These are phyloP conservation scores for Rhizopogon rudus DNA, from an alignment of 768 basidiomycete genomes.

Conservation along the genomic window DNA sequence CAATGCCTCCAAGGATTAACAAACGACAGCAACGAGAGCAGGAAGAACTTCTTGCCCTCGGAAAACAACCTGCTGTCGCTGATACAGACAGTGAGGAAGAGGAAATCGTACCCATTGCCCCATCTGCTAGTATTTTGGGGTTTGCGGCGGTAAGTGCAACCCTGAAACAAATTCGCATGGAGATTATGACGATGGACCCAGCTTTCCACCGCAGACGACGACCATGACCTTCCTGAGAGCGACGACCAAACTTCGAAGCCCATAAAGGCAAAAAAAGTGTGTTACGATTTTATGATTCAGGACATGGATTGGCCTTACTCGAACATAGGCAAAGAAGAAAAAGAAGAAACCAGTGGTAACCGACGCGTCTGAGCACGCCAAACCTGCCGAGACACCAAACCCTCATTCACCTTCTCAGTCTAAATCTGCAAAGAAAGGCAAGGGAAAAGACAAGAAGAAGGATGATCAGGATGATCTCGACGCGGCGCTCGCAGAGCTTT, in stretches of 20 bases:
- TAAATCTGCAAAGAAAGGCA: conserved; percentile 58
- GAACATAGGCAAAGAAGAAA: conserved; percentile 32
- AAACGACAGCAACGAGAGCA: conserved; percentile 85
- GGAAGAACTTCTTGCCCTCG: conserved; percentile 67
- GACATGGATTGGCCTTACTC: background rate
- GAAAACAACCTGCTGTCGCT: conserved; percentile 20
- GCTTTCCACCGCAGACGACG: conserved; percentile 37
- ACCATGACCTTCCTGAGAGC: conserved; percentile 13
- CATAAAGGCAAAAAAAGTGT: conserved; percentile 19
- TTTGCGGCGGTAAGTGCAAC: conserved; percentile 42
- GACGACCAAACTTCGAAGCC: conserved; percentile 14
- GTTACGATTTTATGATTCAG: background rate
- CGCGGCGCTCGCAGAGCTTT: conserved; percentile 78
- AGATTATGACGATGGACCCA: conserved; percentile 23
- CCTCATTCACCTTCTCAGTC: conserved; percentile 13
- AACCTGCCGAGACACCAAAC: conserved; percentile 3
- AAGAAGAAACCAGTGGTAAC: conserved; percentile 29
- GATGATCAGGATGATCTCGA: conserved; percentile 77
- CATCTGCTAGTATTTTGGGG: conserved; percentile 16
- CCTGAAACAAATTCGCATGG: conserved; percentile 1
- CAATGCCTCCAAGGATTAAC: conserved; percentile 70
- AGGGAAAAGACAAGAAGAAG: conserved; percentile 58
- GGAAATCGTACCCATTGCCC: conserved; percentile 5
- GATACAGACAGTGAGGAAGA: conserved; percentile 36
- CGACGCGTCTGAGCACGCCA: conserved; percentile 1